These are phyloP conservation scores for Sporobolomyces roseus DNA, from an alignment of 768 basidiomycete genomes.

Conservation along the genomic window DNA sequence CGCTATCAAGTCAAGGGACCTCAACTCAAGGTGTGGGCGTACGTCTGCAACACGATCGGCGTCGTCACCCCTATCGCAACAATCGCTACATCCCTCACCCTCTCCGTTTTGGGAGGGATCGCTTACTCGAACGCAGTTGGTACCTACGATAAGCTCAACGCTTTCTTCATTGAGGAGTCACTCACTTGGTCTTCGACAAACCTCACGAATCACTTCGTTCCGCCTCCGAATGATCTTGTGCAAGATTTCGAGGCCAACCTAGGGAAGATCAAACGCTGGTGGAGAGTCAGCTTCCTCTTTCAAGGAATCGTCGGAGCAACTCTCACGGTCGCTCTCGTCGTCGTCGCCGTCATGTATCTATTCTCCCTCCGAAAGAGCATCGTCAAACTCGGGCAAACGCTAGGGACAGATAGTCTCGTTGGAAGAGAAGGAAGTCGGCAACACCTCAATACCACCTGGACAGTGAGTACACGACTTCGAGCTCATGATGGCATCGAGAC, in stretches of 20 bases:
- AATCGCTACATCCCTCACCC: neutral
- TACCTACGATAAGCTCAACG: conserved; percentile 4
- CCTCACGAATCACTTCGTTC: conserved; percentile 5
- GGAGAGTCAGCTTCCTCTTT: neutral
- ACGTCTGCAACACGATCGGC: neutral
- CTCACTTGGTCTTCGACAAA: neutral
- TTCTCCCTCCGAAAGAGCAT: conserved; percentile 1
- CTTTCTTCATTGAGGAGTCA: conserved; percentile 10
- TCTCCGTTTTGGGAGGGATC: neutral
- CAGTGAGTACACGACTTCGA: neutral
- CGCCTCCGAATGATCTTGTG: neutral
- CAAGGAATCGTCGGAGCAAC: neutral
- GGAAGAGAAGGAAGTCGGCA: neutral
- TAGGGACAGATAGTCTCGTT: neutral
- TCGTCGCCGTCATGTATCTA: neutral
- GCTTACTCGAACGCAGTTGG: neutral
- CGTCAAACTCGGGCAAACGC: conserved; percentile 1
- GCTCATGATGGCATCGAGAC: neutral
- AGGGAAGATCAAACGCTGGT: neutral
- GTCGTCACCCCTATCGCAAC: neutral
- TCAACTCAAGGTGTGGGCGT: neutral
- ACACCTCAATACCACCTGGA: conserved; percentile 1
- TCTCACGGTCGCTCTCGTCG: neutral
- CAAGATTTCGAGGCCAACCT: neutral
- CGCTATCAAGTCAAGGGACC: neutral